phyloP scores from a whole-genome alignment of 2,329 filamentous ascomycete genomes.

The Torrubiellomyces zombiae region DNA sequence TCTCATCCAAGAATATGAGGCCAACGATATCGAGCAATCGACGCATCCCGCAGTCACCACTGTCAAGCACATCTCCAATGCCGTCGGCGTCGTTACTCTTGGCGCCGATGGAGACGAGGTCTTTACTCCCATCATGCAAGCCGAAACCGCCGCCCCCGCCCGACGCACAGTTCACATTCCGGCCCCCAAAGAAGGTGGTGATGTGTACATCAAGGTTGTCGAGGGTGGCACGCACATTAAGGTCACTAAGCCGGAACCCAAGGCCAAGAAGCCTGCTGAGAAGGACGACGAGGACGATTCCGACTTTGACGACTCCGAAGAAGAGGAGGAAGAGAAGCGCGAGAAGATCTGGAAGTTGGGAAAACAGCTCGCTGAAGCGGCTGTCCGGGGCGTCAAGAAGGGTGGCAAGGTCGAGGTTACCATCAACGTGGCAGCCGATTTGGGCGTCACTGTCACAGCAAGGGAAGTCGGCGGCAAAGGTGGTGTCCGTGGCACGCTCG shows the following conservation, averaged over 20 bases:
- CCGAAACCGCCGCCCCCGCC: constrained; percentile 80
- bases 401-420: constrained; percentile 85
- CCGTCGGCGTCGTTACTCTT: constrained; percentile 68
- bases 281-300: constrained; percentile 45
- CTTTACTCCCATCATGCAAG: constrained; percentile 67
- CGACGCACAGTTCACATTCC: constrained; percentile 67
- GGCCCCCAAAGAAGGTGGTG: constrained; percentile 64
- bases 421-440: constrained; percentile 69
- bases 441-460: constrained; percentile 63
- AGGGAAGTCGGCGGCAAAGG: constrained; percentile 79
- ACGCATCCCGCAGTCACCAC: constrained; percentile 91
- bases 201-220: constrained; percentile 74
- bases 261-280: constrained; percentile 53
- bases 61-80: constrained; percentile 74
- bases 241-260: constrained; percentile 73
- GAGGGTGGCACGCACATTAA: constrained; percentile 88
- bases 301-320: constrained; percentile 45
- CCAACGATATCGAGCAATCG: constrained; percentile 85
- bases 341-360: constrained; percentile 90
- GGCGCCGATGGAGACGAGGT: constrained; percentile 42
- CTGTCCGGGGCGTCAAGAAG: constrained; percentile 71
- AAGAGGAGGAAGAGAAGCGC: constrained; percentile 74
- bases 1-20: constrained; percentile 86
- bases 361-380: constrained; percentile 67
- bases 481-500: constrained; percentile 51